Base-by-base conservation (phyloP, 176 grass and related monocot species). In the Oryza longistaminata region DNA sequence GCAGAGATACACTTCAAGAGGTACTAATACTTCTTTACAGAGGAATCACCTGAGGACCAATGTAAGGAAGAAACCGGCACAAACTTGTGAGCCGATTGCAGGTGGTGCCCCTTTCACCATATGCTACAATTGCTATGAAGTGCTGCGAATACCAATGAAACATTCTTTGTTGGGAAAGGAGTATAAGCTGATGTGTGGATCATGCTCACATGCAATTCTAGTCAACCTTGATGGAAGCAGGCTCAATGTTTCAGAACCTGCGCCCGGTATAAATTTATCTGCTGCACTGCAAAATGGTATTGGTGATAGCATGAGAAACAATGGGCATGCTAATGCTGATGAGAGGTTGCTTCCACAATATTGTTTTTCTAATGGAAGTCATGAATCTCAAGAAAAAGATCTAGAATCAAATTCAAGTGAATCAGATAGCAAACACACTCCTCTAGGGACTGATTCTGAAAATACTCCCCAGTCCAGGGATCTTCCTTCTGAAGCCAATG, bases 101-200 rank as follows among this genome's bases (percentile, higher is more conserved):
- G 91, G 91, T 76, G 96, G 89, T 80, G 88, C 96, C 29, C 96
- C 96, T 46, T 98, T 98, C 78, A 82, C 90, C 11, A 75, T 95
- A 83, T 98, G 96, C 78, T 98, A 86, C 78, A 98, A 91, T 73
- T 98, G 96, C 64, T 90, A 87, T 33, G 93, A 98, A 90, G 88
- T 98, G 61, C 83, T 98, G 24, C 91, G 93, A 75, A 68, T 98
- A 80, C 93, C 93, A 37, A 87, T 81, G 16, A 90, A 85, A 75
- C 81, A 39, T 74, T 85, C 85, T 46, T 70, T 50, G 26, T 68
- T 66, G 45, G 83, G 83, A 9, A 94, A 95, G 66, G 91, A 90
- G 79, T 80, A 92, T 89, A 95, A 89, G 55, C 68, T 95, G 78
- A 76, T 78, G 15, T 98, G 96, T 82, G 96, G 93, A 40, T 92